Evolutionary conservation across 140 eudicot genomes (phyloP), one percentile per base, ranked within the genome.

Genomic region (Senecio squalidus): DNA sequence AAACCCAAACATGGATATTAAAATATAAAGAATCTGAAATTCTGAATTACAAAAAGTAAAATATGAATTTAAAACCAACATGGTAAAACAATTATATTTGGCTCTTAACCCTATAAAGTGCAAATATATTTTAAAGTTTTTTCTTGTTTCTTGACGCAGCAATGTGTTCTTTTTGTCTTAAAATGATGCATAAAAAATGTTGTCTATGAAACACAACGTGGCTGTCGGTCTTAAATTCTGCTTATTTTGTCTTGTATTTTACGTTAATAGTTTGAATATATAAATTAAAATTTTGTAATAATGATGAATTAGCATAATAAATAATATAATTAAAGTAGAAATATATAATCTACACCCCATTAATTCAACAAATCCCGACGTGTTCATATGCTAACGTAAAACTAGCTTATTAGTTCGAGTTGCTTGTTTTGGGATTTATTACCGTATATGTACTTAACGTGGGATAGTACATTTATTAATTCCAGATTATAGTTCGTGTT

Each of bases 121-220:
- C 36, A 25, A 29, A 26, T 60, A 60, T n/a, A 39, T 1, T 39
- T 40, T 40, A 27, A 51, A 50, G 61, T 39, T 40, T 70, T 70
- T 48, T 53, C 25, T 38, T 70, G 55, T 70, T 60, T 70, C 53
- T 51, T 60, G 55, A 70, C 51, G 53, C 69, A 60, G 63, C 11
- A 29, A 22, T 60, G 20, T 70, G 75, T 60, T 70, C 70, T 71
- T 62, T 69, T 62, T 62, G 70, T 54, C 65, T 62, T 71, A 54
- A 62, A 62, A 30, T 71, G 65, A 62, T 55, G 52, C 52, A 29
- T 24, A 43, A 31, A 54, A 62, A 43, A 2, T 44, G 76, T 54
- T 70, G 59, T 62, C 62, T 62, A 52, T 56, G 34, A 62, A 52
- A 61, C 63, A 70, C 75, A 45, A 61, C 64, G 64, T 70, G 50